Base-by-base conservation (phyloP, 306 rosid genomes). In the Lupinus albus region DNA sequence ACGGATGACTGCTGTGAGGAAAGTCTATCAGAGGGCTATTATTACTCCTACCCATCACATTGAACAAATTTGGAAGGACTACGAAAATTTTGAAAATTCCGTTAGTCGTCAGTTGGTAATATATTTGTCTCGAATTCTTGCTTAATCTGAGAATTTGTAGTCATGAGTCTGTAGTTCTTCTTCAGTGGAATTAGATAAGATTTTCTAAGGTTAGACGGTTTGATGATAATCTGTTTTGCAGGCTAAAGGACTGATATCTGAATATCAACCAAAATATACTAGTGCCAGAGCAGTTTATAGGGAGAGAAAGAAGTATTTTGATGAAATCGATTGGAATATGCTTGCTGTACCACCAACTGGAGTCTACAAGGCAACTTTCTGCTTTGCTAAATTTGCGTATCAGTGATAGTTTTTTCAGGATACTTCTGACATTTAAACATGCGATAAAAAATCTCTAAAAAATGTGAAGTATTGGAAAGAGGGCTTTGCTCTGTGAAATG, bases 291-390 rank as follows among this genome's bases (percentile, higher is more conserved):
- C 98, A n/a, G 96, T 92, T 66, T 92, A 92, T 53, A 79, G 98
- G 70, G 98, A 92, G 86, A 72, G 89, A 73, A 92, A 92, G 84
- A 92, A 92, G 82, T 88, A 83, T 62, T 73, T 89, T 25, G 98
- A 92, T 38, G 96, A 84, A 80, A 86, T 89, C 62, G 98, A 92
- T 75, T 83, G 86, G 88, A 92, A 89, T 71, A 81, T 88, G 88
- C 96, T 92, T 75, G 96, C 98, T 47, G 87, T 92, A 65, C 98
- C 98, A 65, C 93, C 98, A 68, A 85, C 88, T 68, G 94, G 98
- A 76, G 88, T 96, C 35, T 57, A 64, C 71, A 92, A 92, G 95
- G 98, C 54, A 84, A 83, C 20, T 56, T 72, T 83, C 71, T 51
- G 58, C 72, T 36, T 58, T 71, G 32, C 72, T 50, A 41, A 25